Percentiles rank a stretch among this genome's conserved stretches.
These are phyloP conservation scores for Colletotrichum sp. DNA, from an alignment of 2,329 filamentous ascomycete species.

Conservation along the genomic window DNA sequence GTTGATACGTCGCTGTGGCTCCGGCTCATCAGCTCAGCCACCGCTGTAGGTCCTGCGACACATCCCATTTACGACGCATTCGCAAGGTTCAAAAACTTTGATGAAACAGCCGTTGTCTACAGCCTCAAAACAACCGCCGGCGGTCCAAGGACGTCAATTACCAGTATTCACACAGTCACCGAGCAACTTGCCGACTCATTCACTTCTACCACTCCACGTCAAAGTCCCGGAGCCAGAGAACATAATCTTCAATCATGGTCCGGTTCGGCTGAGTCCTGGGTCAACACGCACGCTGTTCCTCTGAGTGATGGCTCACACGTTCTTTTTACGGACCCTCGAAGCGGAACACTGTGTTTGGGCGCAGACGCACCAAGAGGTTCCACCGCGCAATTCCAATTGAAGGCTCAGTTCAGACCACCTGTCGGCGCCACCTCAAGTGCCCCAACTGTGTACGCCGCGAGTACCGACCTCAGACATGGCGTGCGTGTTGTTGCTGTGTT, in stretches of 20 bases:
- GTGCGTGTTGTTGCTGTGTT: slow-evolving; percentile 64
- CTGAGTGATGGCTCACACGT: slow-evolving; percentile 70
- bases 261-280: neutral
- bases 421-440: slow-evolving; percentile 30
- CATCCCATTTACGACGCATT: slow-evolving; percentile 20
- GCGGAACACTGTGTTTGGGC: slow-evolving; percentile 62
- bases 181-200: neutral
- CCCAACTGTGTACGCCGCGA: slow-evolving; percentile 60
- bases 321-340: slow-evolving; percentile 66
- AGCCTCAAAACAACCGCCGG: neutral
- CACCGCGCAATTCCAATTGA: slow-evolving; percentile 56
- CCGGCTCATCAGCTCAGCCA: slow-evolving; percentile 66
- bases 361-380: slow-evolving; percentile 62
- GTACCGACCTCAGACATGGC: slow-evolving; percentile 61
- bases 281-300: slow-evolving; percentile 51
- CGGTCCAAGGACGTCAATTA: neutral
- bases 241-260: neutral
- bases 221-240: neutral
- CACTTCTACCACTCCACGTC: neutral
- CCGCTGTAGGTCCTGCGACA: slow-evolving; percentile 33
- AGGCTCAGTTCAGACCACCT: slow-evolving; percentile 56
- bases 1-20: slow-evolving; percentile 60
- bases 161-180: slow-evolving; percentile 5
- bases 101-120: slow-evolving; percentile 23
- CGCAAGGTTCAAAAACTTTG: neutral